Evolutionary conservation across 306 rosid genomes (phyloP).

Genomic region (Glycine latifolia): DNA sequence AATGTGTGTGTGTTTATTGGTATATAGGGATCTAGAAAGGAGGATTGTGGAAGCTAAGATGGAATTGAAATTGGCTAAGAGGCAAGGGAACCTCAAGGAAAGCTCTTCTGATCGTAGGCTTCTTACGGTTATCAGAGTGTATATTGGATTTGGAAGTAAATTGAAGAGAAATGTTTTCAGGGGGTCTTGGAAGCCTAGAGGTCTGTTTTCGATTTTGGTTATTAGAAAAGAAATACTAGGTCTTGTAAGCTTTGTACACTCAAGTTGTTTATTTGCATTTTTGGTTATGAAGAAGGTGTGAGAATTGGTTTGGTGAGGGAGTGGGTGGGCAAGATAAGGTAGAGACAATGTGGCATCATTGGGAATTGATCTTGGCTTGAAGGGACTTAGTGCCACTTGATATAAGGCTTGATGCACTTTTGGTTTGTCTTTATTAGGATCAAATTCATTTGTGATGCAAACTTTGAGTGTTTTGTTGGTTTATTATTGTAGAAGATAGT

Average conservation of each 20-base stretch:
- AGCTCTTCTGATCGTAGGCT: constrained; percentile 71
- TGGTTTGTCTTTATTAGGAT: neutral
- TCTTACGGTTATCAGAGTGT: constrained; percentile 94
- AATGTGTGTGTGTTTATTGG: neutral
- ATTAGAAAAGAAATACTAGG: neutral
- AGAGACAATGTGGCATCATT: neutral
- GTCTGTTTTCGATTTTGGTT: constrained; percentile 57
- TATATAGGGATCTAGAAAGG: constrained; percentile 82
- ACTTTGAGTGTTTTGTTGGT: constrained; percentile 22
- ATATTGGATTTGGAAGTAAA: constrained; percentile 93
- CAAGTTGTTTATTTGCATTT: neutral
- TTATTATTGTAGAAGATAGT: constrained; percentile 17
- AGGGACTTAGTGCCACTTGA: constrained; percentile 25
- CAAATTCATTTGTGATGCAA: constrained; percentile 32
- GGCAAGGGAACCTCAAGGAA: constrained; percentile 89
- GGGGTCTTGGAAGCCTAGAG: constrained; percentile 99
- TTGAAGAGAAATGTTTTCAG: constrained; percentile 79
- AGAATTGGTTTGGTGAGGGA: constrained; percentile 4
- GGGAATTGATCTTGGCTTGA: constrained; percentile 5
- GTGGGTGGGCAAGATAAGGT: constrained; percentile 28
- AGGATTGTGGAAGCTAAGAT: constrained; percentile 96
- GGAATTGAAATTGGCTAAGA: constrained; percentile 92
- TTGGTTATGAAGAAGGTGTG: constrained; percentile 2
- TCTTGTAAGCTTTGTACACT: neutral
- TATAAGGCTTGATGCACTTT: constrained; percentile 3